Percentiles rank a stretch among this genome's conserved stretches.
phyloP scores from a whole-genome alignment of 108 stramenopile species.

The Fragilariopsis cylindrus region DNA sequence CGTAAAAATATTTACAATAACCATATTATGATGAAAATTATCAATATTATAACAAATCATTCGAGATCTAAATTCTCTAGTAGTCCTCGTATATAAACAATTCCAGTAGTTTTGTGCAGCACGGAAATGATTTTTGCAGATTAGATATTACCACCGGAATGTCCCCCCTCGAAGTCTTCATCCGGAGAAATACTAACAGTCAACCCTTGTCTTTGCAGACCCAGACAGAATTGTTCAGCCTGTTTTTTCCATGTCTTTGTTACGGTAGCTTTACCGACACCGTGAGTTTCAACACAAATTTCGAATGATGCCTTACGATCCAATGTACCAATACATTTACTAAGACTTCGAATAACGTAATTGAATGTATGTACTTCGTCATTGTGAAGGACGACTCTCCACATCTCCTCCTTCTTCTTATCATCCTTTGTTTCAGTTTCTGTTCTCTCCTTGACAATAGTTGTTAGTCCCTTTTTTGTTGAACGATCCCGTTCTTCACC shows the following conservation, averaged over 20 bases:
- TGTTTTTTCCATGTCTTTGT: constrained; percentile 90
- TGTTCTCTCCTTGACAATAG: constrained; percentile 73
- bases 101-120: no score
- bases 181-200: constrained; percentile 94
- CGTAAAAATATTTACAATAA: no score
- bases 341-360: constrained; percentile 90
- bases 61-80: no score
- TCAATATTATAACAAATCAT: no score
- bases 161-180: constrained; percentile 78
- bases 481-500: constrained; percentile 33
- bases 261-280: constrained; percentile 90
- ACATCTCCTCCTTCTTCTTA: constrained; percentile 63
- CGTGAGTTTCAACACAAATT: constrained; percentile 90
- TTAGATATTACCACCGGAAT: constrained; percentile 62
- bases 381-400: constrained; percentile 94
- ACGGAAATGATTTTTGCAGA: no score
- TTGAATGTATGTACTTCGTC: constrained; percentile 97
- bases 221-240: constrained; percentile 88
- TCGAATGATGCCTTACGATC: constrained; percentile 89
- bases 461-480: constrained; percentile 71
- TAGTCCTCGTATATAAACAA: no score
- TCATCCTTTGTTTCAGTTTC: constrained; percentile 81
- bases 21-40: no score
- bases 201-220: constrained; percentile 86
- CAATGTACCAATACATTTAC: constrained; percentile 85